Evolutionary conservation across 495 filamentous ascomycete species (phyloP).

Genomic region (Penicillium macrosclerotiorum): DNA sequence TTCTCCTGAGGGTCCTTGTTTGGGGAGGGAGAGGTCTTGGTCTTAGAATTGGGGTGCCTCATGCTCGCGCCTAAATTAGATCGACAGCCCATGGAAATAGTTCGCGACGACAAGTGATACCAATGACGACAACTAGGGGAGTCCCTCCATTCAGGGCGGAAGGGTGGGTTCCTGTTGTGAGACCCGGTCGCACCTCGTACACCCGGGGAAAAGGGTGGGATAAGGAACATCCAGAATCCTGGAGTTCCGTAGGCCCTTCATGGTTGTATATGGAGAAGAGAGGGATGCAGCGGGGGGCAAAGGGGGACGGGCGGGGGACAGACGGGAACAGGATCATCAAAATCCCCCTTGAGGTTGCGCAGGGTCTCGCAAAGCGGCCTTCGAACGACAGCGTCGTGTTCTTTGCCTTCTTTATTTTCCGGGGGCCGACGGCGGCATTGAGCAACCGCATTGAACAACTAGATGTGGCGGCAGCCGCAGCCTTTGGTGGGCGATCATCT

Average conservation of each 20-base stretch:
- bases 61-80: background rate
- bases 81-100: slow-evolving; percentile 9
- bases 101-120: slow-evolving; percentile 13
- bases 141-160: slow-evolving; percentile 2
- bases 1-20: too few species aligned
- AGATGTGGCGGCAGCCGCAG: slow-evolving; percentile 37
- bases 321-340: too few species aligned
- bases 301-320: background rate
- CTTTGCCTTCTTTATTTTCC: slow-evolving; percentile 27
- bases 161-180: slow-evolving; percentile 10
- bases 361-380: background rate
- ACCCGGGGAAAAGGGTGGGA: background rate
- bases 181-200: slow-evolving; percentile 2
- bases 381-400: too few species aligned
- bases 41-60: background rate
- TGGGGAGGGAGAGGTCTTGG: too few species aligned
- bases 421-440: slow-evolving; percentile 4
- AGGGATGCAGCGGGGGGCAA: too few species aligned
- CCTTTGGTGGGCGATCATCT: slow-evolving; percentile 13
- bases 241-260: too few species aligned
- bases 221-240: too few species aligned
- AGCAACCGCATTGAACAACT: slow-evolving; percentile 11
- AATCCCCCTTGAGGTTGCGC: slow-evolving; percentile 2
- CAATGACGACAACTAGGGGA: slow-evolving; percentile 6
- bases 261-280: background rate